These are phyloP conservation scores for Melanogaster broomeanus DNA, from an alignment of 768 basidiomycete genomes.

Conservation along the genomic window DNA sequence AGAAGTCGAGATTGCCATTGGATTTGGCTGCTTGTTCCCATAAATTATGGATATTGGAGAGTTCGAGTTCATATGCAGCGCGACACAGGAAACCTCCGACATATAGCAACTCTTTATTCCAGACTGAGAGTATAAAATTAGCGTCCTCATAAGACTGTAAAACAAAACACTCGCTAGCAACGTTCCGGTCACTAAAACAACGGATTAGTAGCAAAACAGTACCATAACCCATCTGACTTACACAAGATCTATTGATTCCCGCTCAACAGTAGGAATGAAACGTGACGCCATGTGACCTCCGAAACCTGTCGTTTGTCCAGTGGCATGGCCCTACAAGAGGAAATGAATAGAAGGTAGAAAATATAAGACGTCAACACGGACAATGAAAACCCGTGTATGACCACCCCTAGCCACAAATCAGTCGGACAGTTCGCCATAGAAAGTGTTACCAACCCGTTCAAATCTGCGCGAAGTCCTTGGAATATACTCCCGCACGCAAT, in stretches of 20 bases:
- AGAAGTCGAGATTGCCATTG: conserved; percentile 26
- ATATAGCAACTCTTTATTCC: conserved; percentile 89
- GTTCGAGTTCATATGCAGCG: conserved; percentile 82
- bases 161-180: conserved; percentile 53
- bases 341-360: conserved; percentile 1
- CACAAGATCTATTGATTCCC: conserved; percentile 91
- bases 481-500: conserved; percentile 78
- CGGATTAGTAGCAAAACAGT: neutral
- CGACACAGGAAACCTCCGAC: conserved; percentile 84
- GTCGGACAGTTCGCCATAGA: conserved; percentile 23
- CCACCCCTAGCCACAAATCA: conserved; percentile 49
- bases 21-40: conserved; percentile 55
- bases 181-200: conserved; percentile 69
- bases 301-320: conserved; percentile 88
- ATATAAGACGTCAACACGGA: conserved; percentile 34
- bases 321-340: conserved; percentile 75
- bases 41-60: conserved; percentile 55
- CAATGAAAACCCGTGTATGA: conserved; percentile 82
- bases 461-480: conserved; percentile 81
- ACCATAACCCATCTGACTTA: conserved; percentile 35
- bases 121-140: conserved; percentile 45
- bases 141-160: neutral
- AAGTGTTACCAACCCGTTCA: conserved; percentile 64
- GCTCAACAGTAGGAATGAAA: conserved; percentile 95
- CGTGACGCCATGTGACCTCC: conserved; percentile 72